phyloP scores from a whole-genome alignment of 441 rosid species.

The Breynia disticha region DNA sequence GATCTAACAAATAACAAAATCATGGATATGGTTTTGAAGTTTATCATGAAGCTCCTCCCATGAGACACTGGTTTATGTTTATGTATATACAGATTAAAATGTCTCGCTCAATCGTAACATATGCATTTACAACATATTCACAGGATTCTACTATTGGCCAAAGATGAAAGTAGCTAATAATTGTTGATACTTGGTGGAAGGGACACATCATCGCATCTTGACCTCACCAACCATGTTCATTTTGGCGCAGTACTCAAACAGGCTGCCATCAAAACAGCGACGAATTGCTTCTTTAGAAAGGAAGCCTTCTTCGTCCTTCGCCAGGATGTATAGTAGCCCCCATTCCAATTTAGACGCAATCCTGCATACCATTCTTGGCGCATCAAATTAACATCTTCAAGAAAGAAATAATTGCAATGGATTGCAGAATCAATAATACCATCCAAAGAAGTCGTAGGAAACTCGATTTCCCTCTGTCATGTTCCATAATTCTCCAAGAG shows the following conservation, averaged over 20 bases:
- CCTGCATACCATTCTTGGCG: constrained; percentile 27
- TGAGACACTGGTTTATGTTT: no score
- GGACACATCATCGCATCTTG: constrained; percentile 5
- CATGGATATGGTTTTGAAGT: no score
- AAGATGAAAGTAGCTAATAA: no score
- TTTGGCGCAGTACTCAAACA: constrained; percentile 55
- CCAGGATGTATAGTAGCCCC: constrained; percentile 43
- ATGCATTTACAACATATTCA: no score
- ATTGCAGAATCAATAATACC: constrained; percentile 16
- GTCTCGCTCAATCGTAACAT: no score
- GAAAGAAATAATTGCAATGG: background rate
- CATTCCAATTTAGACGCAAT: constrained; percentile 43
- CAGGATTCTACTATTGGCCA: no score
- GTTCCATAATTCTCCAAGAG: constrained; percentile 36
- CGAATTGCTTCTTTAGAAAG: constrained; percentile 65
- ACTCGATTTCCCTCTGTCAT: constrained; percentile 40
- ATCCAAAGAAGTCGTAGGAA: constrained; percentile 34
- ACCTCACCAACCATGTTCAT: constrained; percentile 24
- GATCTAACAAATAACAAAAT: no score
- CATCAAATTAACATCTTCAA: background rate
- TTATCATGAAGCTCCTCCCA: no score
- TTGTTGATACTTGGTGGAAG: background rate
- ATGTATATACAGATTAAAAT: no score
- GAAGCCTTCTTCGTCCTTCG: constrained; percentile 60
- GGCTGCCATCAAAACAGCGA: constrained; percentile 63